These are phyloP conservation scores for Podospora didyma DNA, from an alignment of 495 filamentous ascomycete genomes.

Conservation along the genomic window DNA sequence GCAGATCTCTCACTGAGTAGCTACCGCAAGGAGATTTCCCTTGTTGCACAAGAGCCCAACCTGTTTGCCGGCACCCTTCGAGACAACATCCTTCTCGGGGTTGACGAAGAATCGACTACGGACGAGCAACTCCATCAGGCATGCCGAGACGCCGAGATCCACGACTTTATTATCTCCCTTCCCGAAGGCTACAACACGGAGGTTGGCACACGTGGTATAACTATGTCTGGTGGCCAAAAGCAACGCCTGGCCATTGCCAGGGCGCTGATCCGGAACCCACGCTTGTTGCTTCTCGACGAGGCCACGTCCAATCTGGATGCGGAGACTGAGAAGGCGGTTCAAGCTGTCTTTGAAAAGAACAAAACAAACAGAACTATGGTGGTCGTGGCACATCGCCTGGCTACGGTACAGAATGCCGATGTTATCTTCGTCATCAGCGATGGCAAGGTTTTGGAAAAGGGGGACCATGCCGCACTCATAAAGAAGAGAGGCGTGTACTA, in stretches of 20 bases:
- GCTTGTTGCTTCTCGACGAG: constrained; percentile 73
- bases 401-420: constrained; percentile 56
- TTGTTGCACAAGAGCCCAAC: constrained; percentile 57
- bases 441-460: constrained; percentile 49
- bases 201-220: constrained; percentile 59
- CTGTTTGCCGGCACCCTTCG: constrained; percentile 58
- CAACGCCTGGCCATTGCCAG: constrained; percentile 73
- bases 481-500: constrained; percentile 50
- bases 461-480: constrained; percentile 46
- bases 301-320: constrained; percentile 74
- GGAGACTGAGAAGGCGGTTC: constrained; percentile 68
- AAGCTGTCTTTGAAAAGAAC: constrained; percentile 65
- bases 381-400: constrained; percentile 66
- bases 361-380: constrained; percentile 65
- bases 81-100: constrained; percentile 58
- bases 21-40: constrained; percentile 50
- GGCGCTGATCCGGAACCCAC: constrained; percentile 70
- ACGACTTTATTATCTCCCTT: constrained; percentile 54
- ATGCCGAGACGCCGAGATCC: constrained; percentile 54
- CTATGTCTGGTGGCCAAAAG: constrained; percentile 74
- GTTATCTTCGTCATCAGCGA: constrained; percentile 54
- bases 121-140: constrained; percentile 43
- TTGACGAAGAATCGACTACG: constrained; percentile 33
- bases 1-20: constrained; percentile 42
- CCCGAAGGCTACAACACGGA: constrained; percentile 59